A percentile compares a stretch with the other conserved stretches of the same genome.
phyloP scores from a whole-genome alignment of 2,329 filamentous ascomycete genomes.

The Hirsutella rhossiliensis region DNA sequence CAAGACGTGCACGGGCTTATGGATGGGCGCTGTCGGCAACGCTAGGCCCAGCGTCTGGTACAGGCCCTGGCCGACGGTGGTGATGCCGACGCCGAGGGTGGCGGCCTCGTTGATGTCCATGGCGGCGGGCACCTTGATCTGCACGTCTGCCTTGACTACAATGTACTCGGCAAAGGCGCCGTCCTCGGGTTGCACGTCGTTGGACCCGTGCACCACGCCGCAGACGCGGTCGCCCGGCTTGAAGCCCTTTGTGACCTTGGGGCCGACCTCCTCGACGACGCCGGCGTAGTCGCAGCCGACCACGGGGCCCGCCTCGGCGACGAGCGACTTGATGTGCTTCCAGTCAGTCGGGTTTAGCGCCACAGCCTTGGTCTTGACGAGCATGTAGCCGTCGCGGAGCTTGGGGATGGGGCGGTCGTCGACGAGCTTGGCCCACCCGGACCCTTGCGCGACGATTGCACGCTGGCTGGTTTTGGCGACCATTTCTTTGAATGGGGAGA shows the following conservation, averaged over 20 bases:
- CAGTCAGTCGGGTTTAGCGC: constrained; percentile 23
- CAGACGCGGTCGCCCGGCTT: constrained; percentile 14
- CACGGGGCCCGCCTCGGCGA: constrained; percentile 13
- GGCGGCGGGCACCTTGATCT: constrained; percentile 12
- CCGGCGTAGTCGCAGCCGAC: constrained; percentile 23
- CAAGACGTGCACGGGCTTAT: constrained; percentile 17
- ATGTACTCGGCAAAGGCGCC: constrained; percentile 20
- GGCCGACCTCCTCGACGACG: constrained; percentile 14
- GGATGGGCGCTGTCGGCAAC: constrained; percentile 8
- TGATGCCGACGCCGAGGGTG: constrained; percentile 11
- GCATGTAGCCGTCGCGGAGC: constrained; percentile 5
- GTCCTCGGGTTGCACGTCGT: constrained; percentile 5
- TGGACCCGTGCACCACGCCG: constrained; percentile 11
- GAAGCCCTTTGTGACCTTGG: constrained; percentile 3
- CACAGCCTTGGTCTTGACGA: constrained; percentile 15
- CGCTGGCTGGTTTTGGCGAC: too few species aligned
- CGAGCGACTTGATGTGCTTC: constrained; percentile 17
- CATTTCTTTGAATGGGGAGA: too few species aligned
- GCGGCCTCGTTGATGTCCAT: constrained; percentile 13
- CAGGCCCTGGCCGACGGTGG: constrained; percentile 16
- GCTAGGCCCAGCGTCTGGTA: constrained; percentile 15
- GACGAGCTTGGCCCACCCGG: neutral
- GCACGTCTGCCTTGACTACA: constrained; percentile 7
- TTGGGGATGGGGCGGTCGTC: neutral
- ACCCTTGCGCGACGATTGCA: neutral